Evolutionary conservation across 1,284 basidiomycete species (phyloP), one percentile per base, ranked within the genome.

Genomic region (Ganoderma sinense): DNA sequence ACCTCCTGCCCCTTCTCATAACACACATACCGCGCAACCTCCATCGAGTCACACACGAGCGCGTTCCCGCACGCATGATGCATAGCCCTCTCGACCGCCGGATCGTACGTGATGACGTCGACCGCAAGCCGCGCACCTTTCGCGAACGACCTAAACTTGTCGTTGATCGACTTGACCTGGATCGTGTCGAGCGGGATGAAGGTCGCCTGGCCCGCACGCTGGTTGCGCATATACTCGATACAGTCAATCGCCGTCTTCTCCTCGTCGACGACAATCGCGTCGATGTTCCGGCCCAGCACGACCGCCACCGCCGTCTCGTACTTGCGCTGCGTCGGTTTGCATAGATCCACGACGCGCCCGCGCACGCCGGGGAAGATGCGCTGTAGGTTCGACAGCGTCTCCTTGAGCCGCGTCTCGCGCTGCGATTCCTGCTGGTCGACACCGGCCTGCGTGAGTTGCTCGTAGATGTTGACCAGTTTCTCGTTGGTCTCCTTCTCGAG

Each of bases 161-260:
- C 98, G 74, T 97, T 97, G 74, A 97, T 88, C 1, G 96, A 92
- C 80, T 97, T 98, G 62, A 94, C 92, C 78, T 97, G 94, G 74
- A 99, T 97, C 1, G 95, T 97, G 80, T 99, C 97, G 14, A 99
- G 91, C 0, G 98, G 98, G 63, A 99, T 93, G 83, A 99, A 99
- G 0, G 97, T 99, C 8, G 97, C 97, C 81, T 97, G 95, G 1
- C 97, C 97, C 0, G 93, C 91, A 41, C 97, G 93, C 81, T 98
- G 96, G 76, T 94, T 96, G 71, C 96, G 94, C 87, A 99, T 91
- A 80, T 98, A 99, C 93, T 97, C 95, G 77, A 99, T 98, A 81
- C 98, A 99, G 77, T 97, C 96, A 72, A 99, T 98, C 1, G 96
- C 98, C 0, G 95, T 97, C 82, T 95, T 96, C 84, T 99, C 97